These are phyloP conservation scores for Lactifluus volemus DNA, from an alignment of 768 basidiomycete genomes.

Conservation along the genomic window DNA sequence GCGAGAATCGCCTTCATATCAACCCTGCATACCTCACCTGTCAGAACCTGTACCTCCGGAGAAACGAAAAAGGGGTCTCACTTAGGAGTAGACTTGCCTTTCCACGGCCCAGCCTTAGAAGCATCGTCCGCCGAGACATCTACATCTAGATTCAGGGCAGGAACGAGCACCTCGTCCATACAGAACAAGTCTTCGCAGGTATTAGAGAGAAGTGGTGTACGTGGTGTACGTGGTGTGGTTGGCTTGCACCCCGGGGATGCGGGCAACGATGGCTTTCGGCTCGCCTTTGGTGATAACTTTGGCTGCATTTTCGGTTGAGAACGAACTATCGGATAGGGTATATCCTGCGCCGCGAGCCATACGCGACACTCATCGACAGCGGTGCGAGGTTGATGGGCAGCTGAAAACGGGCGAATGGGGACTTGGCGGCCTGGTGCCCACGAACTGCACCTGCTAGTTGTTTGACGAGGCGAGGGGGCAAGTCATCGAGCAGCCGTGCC, in stretches of 20 bases:
- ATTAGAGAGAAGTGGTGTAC: constrained; percentile 21
- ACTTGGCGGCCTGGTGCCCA: constrained; percentile 52
- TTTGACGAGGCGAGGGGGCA: constrained; percentile 54
- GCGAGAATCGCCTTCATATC: constrained; percentile 86
- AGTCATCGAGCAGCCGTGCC: constrained; percentile 66
- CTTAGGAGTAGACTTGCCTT: constrained; percentile 36
- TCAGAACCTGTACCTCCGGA: background rate
- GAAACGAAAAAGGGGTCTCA: constrained; percentile 27
- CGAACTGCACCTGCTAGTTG: constrained; percentile 55
- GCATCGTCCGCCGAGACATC: constrained; percentile 1
- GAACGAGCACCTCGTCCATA: constrained; percentile 62
- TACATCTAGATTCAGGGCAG: constrained; percentile 22
- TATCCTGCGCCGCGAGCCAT: constrained; percentile 65
- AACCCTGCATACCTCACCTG: constrained; percentile 35
- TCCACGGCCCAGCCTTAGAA: constrained; percentile 27
- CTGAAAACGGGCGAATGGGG: constrained; percentile 55
- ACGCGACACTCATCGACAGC: constrained; percentile 48
- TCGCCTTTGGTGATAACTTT: constrained; percentile 27
- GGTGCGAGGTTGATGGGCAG: constrained; percentile 36
- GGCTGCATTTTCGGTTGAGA: constrained; percentile 18
- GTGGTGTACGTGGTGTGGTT: constrained; percentile 19
- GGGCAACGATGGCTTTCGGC: constrained; percentile 25
- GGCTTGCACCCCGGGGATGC: constrained; percentile 25
- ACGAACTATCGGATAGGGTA: constrained; percentile 48
- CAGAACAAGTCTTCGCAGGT: constrained; percentile 63